phyloP scores from a whole-genome alignment of 2,329 filamentous ascomycete genomes.

The Diplocarpon mali region DNA sequence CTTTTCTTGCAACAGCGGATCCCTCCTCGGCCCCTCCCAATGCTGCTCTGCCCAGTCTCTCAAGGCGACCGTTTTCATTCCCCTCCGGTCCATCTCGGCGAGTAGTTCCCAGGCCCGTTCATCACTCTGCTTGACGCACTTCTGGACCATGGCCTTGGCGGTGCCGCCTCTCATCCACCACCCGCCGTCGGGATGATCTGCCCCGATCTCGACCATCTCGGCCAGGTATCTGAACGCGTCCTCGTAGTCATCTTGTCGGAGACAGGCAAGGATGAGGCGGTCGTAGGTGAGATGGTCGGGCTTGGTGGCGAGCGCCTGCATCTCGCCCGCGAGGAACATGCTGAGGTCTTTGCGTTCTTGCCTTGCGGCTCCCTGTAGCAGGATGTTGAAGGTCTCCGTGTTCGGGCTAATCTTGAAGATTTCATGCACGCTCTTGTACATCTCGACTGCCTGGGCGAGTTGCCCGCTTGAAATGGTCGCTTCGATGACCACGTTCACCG shows the following conservation, averaged over 20 bases:
- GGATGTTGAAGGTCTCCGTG: slow-evolving; percentile 48
- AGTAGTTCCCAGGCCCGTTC: slow-evolving; percentile 18
- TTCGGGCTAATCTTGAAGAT: slow-evolving; percentile 35
- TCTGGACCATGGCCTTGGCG: slow-evolving; percentile 12
- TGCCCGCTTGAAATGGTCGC: slow-evolving; percentile 27
- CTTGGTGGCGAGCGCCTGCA: slow-evolving; percentile 41
- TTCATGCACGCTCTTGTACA: slow-evolving; percentile 50
- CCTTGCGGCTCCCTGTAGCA: slow-evolving; percentile 35
- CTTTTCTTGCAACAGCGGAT: not conserved
- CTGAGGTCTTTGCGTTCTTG: slow-evolving; percentile 39
- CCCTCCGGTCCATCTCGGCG: slow-evolving; percentile 17
- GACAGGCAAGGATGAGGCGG: slow-evolving; percentile 46
- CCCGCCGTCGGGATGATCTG: slow-evolving; percentile 18
- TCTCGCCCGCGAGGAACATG: slow-evolving; percentile 51
- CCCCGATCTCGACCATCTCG: slow-evolving; percentile 36
- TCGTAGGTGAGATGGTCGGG: slow-evolving; percentile 52
- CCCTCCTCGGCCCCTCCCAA: not conserved
- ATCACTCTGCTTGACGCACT: slow-evolving; percentile 17
- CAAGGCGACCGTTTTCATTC: slow-evolving; percentile 9
- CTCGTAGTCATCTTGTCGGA: slow-evolving; percentile 33
- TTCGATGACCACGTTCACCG: slow-evolving; percentile 34
- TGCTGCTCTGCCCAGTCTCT: slow-evolving; percentile 7
- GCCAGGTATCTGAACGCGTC: slow-evolving; percentile 38
- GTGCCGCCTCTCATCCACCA: slow-evolving; percentile 27
- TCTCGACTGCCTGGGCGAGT: slow-evolving; percentile 40